phyloP scores from a whole-genome alignment of 768 basidiomycete genomes.

The Mycena galopus region DNA sequence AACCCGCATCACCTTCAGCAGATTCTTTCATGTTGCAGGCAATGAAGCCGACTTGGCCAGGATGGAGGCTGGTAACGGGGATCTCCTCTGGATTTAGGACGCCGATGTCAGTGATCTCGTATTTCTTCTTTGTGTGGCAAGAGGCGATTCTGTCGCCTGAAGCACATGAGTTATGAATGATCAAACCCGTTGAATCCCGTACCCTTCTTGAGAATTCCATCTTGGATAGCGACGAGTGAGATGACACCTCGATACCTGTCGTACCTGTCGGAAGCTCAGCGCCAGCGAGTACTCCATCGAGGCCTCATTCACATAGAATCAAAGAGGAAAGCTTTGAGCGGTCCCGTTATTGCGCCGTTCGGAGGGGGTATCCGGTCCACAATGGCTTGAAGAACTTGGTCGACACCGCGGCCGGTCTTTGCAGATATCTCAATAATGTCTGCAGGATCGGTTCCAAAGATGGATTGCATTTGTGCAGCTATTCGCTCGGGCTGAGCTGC shows the following conservation, averaged over 20 bases:
- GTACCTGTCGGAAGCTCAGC: constrained; percentile 66
- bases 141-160: constrained; percentile 92
- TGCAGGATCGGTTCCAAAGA: constrained; percentile 82
- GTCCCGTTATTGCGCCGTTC: constrained; percentile 59
- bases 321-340: constrained; percentile 89
- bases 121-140: constrained; percentile 61
- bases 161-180: background rate
- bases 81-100: constrained; percentile 48
- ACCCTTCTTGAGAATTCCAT: constrained; percentile 89
- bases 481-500: constrained; percentile 88
- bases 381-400: constrained; percentile 82
- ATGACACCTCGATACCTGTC: constrained; percentile 97
- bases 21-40: constrained; percentile 99
- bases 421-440: constrained; percentile 89
- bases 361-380: constrained; percentile 90
- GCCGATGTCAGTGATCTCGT: constrained; percentile 33
- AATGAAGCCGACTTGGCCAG: constrained; percentile 90
- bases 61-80: constrained; percentile 73
- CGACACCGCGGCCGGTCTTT: constrained; percentile 91
- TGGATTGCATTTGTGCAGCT: constrained; percentile 82
- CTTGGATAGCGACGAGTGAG: constrained; percentile 86
- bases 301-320: constrained; percentile 82
- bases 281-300: constrained; percentile 20
- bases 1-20: constrained; percentile 77
- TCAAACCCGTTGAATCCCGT: constrained; percentile 17